Evolutionary conservation across 805 yeast genomes (phyloP).

Genomic region (Nadsonia fulvescens): DNA sequence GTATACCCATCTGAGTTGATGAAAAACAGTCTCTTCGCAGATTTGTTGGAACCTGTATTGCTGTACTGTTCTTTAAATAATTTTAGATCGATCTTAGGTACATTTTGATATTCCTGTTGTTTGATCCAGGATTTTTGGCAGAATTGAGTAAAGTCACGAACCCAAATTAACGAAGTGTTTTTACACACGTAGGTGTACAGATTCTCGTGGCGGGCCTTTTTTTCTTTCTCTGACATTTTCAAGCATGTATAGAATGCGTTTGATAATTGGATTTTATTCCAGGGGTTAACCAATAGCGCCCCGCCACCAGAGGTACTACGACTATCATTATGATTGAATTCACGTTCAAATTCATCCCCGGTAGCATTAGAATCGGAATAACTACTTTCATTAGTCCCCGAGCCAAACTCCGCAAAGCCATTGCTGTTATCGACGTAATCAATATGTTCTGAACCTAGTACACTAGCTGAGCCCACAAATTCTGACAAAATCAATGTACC

Average conservation of each 20-base stretch:
- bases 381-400: no score
- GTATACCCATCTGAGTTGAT: conserved; percentile 29
- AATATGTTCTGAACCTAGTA: conserved; percentile 36
- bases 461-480: conserved; percentile 84
- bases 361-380: no score
- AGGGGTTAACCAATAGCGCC: conserved; percentile 68
- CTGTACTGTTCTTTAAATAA: conserved; percentile 13
- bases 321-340: no score
- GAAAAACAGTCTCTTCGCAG: conserved; percentile 29
- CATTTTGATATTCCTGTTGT: conserved; percentile 24
- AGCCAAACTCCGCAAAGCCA: no score
- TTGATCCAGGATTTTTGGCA: conserved; percentile 36
- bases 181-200: conserved; percentile 39
- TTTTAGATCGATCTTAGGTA: conserved; percentile 18
- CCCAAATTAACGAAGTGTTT: conserved; percentile 68
- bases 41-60: conserved; percentile 15
- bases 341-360: no score
- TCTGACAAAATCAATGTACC: conserved; percentile 80
- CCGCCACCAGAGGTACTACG: no score
- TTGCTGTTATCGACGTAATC: no score
- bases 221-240: conserved; percentile 44
- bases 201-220: conserved; percentile 39
- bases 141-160: conserved; percentile 32
- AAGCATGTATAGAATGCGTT: conserved; percentile 46
- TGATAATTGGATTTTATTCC: conserved; percentile 59